Conservation (phyloP, 805 yeast species). For the Ogataea saltuana region DNA sequence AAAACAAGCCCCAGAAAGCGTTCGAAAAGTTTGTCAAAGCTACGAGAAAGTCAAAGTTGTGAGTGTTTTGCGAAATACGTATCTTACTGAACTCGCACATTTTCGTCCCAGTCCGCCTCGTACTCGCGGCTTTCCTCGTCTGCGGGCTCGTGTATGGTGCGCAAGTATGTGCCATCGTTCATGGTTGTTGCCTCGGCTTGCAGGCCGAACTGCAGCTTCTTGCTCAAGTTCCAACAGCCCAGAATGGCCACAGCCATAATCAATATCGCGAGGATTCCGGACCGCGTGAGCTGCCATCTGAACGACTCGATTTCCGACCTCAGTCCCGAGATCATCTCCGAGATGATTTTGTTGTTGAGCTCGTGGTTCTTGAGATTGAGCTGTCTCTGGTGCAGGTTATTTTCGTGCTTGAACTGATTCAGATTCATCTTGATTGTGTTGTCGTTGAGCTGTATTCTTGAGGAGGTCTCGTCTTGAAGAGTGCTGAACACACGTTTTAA, state of each 20-base stretch:
- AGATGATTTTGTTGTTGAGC: constrained; percentile 78
- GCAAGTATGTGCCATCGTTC: constrained; percentile 30
- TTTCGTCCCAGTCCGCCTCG: constrained; percentile 53
- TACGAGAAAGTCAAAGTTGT: constrained; percentile 63
- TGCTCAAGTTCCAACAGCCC: constrained; percentile 49
- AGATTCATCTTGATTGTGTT: constrained; percentile 76
- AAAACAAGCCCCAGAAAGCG: constrained; percentile 71
- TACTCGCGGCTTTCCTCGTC: constrained; percentile 55
- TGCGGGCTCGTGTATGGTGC: constrained; percentile 49
- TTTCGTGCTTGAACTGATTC: constrained; percentile 83
- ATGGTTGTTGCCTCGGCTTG: constrained; percentile 9
- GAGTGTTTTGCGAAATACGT: too few species aligned
- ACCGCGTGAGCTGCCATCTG: constrained; percentile 90
- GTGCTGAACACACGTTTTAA: constrained; percentile 72
- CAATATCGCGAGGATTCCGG: constrained; percentile 78
- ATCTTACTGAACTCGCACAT: constrained; percentile 21
- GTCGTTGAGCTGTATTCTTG: constrained; percentile 55
- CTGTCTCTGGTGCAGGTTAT: constrained; percentile 69
- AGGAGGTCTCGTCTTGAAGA: constrained; percentile 74
- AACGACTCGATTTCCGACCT: constrained; percentile 84
- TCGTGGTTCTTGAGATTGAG: constrained; percentile 75
- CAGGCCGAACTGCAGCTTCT: constrained; percentile 27
- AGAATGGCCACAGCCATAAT: constrained; percentile 63
- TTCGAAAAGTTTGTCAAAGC: constrained; percentile 57
- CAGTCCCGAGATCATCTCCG: constrained; percentile 77